Evolutionary conservation across 164 flowering plant genomes (phyloP), one percentile per base, ranked within the genome.

Genomic region (Macadamia tetraphylla): DNA sequence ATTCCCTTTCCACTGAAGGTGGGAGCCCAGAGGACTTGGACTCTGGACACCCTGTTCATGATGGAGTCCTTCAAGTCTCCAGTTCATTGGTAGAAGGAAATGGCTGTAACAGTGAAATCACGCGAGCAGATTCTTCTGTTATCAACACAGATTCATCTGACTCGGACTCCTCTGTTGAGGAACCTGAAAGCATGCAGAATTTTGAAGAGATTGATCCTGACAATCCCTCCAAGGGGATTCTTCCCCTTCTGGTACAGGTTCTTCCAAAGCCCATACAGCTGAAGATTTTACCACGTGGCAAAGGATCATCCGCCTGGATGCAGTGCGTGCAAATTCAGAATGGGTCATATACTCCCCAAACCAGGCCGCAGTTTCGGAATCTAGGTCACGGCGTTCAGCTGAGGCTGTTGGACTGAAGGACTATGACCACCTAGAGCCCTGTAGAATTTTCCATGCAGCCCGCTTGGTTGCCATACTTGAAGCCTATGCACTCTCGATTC

Each of bases 241-340:
- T 15, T 77, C 81, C 60, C 79, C 77, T 6, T 70, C 64, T 3
- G 76, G 44, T 44, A 55, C 67, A 7, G 82, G 49, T 43, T 65
- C 44, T 43, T 67, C 85, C 10, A 66, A 77, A 59, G 59, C 67
- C n/a, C 69, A 71, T 14, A 67, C 69, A 9, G 53, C 70, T 51
- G 99, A 94, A 78, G 92, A 90, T 75, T 94, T 87, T 71, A 71
- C 79, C 10, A 87, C 97, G 1, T 94, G 99, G 99, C 96, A 90
- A 76, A 84, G 97, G 42, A 94, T 92, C 29, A 92, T 94, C 52
- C 91, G 97, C 18, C 81, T 90, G 48, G 97, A 94, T 84, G 99
- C 99, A 2, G 76, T 89, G 40, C 91, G 99, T 35, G 90, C 97
- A 17, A 90, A 85, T 79, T 68, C 82, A 7, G 99, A 94, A 29